Evolutionary conservation across 2,329 filamentous ascomycete genomes (phyloP).

Genomic region (Talaromyces rugulosus): DNA sequence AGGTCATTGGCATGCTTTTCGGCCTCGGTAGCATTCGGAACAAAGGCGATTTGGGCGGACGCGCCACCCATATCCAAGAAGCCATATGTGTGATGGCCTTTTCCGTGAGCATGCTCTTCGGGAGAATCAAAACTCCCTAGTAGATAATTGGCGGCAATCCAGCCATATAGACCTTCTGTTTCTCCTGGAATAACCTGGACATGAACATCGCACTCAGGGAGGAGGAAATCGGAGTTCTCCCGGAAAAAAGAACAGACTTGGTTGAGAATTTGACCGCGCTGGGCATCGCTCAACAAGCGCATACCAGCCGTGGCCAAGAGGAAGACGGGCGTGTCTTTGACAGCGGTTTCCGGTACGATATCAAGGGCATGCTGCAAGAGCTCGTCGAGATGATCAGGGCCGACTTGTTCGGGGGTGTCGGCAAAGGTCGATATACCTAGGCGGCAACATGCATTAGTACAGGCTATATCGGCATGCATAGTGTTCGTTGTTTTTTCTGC

Average conservation of each 20-base stretch:
- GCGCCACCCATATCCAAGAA: slow-evolving; percentile 98
- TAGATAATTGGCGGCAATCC: slow-evolving; percentile 95
- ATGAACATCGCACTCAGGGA: slow-evolving; percentile 86
- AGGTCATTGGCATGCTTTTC: slow-evolving; percentile 85
- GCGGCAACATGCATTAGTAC: slow-evolving; percentile 6
- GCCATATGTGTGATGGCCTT: slow-evolving; percentile 89
- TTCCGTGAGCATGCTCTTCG: slow-evolving; percentile 71
- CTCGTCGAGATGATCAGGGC: slow-evolving; percentile 72
- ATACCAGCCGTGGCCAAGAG: slow-evolving; percentile 94
- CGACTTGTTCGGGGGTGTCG: slow-evolving; percentile 68
- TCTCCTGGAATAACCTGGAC: slow-evolving; percentile 94
- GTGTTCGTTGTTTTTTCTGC: slow-evolving; percentile 45
- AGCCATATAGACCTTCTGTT: slow-evolving; percentile 93
- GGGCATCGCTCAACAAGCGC: slow-evolving; percentile 70
- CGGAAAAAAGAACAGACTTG: slow-evolving; percentile 81
- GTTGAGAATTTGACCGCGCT: slow-evolving; percentile 68
- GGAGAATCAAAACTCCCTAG: slow-evolving; percentile 84
- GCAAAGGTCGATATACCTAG: slow-evolving; percentile 80
- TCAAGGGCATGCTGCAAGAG: slow-evolving; percentile 78
- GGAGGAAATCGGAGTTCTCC: slow-evolving; percentile 69
- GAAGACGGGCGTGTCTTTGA: slow-evolving; percentile 84
- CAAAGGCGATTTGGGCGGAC: slow-evolving; percentile 96
- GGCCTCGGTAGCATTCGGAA: slow-evolving; percentile 86
- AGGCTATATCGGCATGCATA: not conserved
- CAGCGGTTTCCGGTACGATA: slow-evolving; percentile 70